Conservation (phyloP, 2,329 filamentous ascomycete species). For the Apiospora saccharicola region DNA sequence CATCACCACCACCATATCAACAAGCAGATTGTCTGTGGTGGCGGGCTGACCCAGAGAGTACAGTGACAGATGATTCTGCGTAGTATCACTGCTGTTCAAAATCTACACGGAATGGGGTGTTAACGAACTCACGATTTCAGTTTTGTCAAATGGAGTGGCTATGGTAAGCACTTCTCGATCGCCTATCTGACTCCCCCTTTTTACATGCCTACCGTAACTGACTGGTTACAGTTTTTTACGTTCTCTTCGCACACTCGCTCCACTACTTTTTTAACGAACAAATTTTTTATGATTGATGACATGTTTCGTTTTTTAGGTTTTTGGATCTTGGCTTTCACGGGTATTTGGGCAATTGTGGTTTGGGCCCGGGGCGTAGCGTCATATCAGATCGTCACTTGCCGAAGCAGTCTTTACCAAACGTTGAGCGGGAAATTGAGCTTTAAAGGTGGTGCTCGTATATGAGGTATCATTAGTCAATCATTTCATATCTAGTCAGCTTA, state of each 20-base stretch:
- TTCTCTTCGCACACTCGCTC: neutral
- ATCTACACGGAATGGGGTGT: neutral
- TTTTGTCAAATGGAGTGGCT: neutral
- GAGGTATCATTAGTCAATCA: slow-evolving; percentile 35
- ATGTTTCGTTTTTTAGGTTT: neutral
- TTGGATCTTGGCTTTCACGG: neutral
- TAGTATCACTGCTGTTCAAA: neutral
- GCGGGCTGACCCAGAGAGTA: neutral
- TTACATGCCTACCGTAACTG: neutral
- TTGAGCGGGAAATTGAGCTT: neutral
- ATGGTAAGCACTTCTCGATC: neutral
- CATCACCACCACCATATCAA: slow-evolving; percentile 12
- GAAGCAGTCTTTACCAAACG: neutral
- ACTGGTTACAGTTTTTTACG: neutral
- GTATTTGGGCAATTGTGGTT: neutral
- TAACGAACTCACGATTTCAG: slow-evolving; percentile 4
- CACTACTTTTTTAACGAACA: neutral
- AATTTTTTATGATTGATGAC: neutral
- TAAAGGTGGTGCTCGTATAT: slow-evolving; percentile 1
- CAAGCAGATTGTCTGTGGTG: slow-evolving; percentile 14
- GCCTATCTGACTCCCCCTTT: neutral
- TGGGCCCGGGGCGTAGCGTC: slow-evolving; percentile 13
- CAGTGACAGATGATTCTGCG: neutral
- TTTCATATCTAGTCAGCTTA: slow-evolving; percentile 32
- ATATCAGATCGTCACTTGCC: slow-evolving; percentile 24